Percentiles rank a stretch among this genome's conserved stretches.
These are phyloP conservation scores for Nectriaceae sp. DNA, from an alignment of 2,329 filamentous ascomycete genomes.

Conservation along the genomic window DNA sequence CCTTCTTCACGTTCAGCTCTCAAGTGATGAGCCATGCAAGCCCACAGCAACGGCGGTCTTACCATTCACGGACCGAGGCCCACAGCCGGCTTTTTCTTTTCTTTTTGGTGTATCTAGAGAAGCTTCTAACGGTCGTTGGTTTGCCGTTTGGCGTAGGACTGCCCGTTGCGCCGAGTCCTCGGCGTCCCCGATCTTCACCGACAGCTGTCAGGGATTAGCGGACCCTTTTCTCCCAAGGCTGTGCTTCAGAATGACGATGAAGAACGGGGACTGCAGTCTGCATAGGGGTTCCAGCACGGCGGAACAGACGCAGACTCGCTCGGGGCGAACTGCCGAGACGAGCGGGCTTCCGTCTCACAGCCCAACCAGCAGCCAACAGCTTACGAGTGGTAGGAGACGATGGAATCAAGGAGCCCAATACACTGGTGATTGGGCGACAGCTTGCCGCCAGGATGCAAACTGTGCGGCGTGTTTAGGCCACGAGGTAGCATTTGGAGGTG, in stretches of 20 bases:
- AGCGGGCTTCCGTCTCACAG: slow-evolving; percentile 10
- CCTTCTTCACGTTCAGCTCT: slow-evolving; percentile 1
- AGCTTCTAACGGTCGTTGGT: neutral
- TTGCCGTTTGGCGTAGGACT: slow-evolving; percentile 5
- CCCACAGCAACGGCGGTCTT: neutral
- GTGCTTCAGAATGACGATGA: slow-evolving; percentile 18
- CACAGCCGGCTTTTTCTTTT: too few relatives aligned
- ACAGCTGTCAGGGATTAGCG: neutral
- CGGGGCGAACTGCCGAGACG: slow-evolving; percentile 26
- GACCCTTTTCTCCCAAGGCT: neutral
- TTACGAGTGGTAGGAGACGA: neutral
- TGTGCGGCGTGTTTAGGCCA: slow-evolving; percentile 10
- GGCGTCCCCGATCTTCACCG: slow-evolving; percentile 22
- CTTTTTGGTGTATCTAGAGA: slow-evolving; percentile 6
- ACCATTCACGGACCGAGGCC: neutral
- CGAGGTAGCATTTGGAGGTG: slow-evolving; percentile 19
- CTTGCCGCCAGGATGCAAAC: neutral
- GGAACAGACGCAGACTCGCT: slow-evolving; percentile 19
- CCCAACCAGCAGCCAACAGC: neutral
- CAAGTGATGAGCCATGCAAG: slow-evolving; percentile 3
- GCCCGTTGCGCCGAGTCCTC: slow-evolving; percentile 19
- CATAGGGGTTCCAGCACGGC: slow-evolving; percentile 24
- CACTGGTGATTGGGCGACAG: slow-evolving; percentile 6
- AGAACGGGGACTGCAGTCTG: slow-evolving; percentile 15
- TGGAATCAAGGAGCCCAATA: slow-evolving; percentile 6